These are phyloP conservation scores for Dictyostelium discoideum DNA, from an alignment of 78 protist species.

Conservation along the genomic window dicty_2.7 NC_007089.4:5211001-5211500, in stretches of 20 bases:
- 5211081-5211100: background rate
- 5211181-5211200: background rate
- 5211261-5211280: background rate
- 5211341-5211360: background rate
- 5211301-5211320: slow-evolving; percentile 19
- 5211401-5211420: background rate
- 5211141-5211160: background rate
- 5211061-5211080: background rate
- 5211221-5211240: background rate
- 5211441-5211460: background rate
- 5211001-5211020: background rate
- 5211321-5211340: background rate
- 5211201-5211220: background rate
- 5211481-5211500: background rate
- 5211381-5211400: background rate
- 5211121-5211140: background rate
- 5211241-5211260: background rate
- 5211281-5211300: background rate
- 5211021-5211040: background rate
- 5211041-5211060: background rate
- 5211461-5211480: background rate
- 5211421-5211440: background rate
- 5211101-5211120: background rate
- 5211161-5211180: background rate
- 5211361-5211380: background rate